phyloP scores from a whole-genome alignment of 129 eudicot genomes.

The Chrysanthemum lavandulifolium region DNA sequence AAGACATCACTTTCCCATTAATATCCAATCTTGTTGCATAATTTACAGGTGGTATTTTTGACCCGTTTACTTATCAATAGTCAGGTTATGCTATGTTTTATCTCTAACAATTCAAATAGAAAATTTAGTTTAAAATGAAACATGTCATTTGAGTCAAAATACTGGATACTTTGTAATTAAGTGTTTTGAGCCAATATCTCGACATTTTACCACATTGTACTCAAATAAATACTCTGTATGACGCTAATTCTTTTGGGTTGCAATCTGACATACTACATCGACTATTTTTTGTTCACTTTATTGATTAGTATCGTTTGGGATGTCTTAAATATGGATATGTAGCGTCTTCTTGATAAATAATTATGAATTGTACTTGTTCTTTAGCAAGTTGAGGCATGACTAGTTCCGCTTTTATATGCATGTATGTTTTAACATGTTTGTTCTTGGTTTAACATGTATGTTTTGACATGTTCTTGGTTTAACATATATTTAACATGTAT shows the following conservation, averaged over 20 bases:
- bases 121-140: background rate
- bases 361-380: too few relatives aligned
- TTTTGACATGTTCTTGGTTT: too few relatives aligned
- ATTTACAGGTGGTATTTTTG: background rate
- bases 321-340: too few relatives aligned
- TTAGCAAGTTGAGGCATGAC: too few relatives aligned
- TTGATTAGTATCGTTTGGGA: too few relatives aligned
- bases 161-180: background rate
- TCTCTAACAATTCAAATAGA: background rate
- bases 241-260: slow-evolving; percentile 21
- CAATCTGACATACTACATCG: slow-evolving; percentile 74
- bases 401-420: too few relatives aligned
- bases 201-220: slow-evolving; percentile 8
- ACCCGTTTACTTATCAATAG: background rate
- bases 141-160: background rate
- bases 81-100: background rate
- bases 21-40: slow-evolving; percentile 13
- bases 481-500: too few relatives aligned
- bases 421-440: too few relatives aligned
- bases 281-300: too few relatives aligned
- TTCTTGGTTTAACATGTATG: too few relatives aligned
- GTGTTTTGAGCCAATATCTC: background rate
- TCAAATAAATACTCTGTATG: slow-evolving; percentile 15
- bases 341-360: too few relatives aligned
- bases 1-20: slow-evolving; percentile 30